Evolutionary conservation across 1,284 basidiomycete species (phyloP).

Genomic region (Meira nashicola): DNA sequence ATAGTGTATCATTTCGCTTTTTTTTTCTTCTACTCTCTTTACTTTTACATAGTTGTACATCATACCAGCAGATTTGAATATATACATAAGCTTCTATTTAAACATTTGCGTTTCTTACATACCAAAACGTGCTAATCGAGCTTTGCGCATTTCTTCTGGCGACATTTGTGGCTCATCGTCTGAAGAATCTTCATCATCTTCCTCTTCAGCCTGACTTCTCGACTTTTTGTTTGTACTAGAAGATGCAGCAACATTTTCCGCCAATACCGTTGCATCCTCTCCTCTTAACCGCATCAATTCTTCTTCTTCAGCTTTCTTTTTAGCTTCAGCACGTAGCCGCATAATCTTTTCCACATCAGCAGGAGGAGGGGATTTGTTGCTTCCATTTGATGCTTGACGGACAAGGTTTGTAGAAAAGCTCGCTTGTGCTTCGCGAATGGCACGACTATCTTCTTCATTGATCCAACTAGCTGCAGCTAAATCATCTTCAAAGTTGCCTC

Average conservation of each 20-base stretch:
- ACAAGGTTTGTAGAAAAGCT: background rate
- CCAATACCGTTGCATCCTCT: conserved; percentile 14
- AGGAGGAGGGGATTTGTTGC: conserved; percentile 17
- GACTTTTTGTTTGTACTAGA: background rate
- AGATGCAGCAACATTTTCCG: background rate
- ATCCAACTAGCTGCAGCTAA: background rate
- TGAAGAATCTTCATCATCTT: conserved; percentile 9
- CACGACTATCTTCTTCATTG: conserved; percentile 11
- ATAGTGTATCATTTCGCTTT: background rate
- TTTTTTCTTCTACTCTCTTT: too few species aligned
- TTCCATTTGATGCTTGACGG: background rate
- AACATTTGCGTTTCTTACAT: background rate
- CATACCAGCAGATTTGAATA: background rate
- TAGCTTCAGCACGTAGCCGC: conserved; percentile 34
- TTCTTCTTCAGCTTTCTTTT: conserved; percentile 24
- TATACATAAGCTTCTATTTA: background rate
- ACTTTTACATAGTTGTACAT: too few species aligned
- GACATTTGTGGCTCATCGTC: conserved; percentile 21
- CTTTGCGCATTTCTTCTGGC: conserved; percentile 34
- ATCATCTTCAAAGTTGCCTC: background rate
- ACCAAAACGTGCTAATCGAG: conserved; percentile 16
- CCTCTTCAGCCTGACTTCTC: background rate
- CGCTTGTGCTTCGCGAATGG: conserved; percentile 4
- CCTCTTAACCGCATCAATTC: conserved; percentile 20
- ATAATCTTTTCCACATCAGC: conserved; percentile 37